Evolutionary conservation across 371 early-diverging fungal genomes (phyloP), one percentile per base, ranked within the genome.

Genomic region (Mortierella sp.): DNA sequence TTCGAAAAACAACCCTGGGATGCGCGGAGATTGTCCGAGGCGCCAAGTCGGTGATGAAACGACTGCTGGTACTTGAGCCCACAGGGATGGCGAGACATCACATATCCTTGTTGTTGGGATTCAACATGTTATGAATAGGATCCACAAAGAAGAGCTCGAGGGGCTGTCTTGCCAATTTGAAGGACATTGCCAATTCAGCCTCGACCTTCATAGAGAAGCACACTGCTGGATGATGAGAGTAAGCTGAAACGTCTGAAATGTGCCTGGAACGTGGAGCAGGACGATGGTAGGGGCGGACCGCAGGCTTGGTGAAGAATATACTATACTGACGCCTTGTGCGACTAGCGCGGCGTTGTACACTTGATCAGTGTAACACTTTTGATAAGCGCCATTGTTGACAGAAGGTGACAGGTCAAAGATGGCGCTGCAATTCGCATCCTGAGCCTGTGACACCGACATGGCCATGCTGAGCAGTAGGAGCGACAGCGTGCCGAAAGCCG

Each of bases 111-210:
- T 64, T 58, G 5, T 65, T 58, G 4, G 67, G 67, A 42, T 72
- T 67, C 8, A 27, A 72, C 24, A 63, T 53, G 23, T 28, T 30
- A 0, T 50, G 56, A 38, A 72, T 61, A 13, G 72, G 72, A 4
- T 60, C 62, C 0, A 59, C 66, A 46, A 72, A 72, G 31, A 61
- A 66, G 55, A 72, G 26, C 41, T 72, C 62, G 0, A 72, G 54
- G 4, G 72, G n/a, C 72, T n/a, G 38, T 72, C 27, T 66, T 61
- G 18, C 65, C 72, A 14, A 54, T 30, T 14, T 66, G 58, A 21
- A 72, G 58, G 28, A 72, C 62, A n/a, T 66, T 61, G 10, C 66
- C 66, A 18, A 56, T 61, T 23, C 54, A 12, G 66, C 52, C 54
- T 72, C 67, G n/a, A 34, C 49, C 12, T 57, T 50, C 23, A 72